A percentile compares a stretch with the other conserved stretches of the same genome.
phyloP scores from a whole-genome alignment of 192 early-diverging fungal species.

The Pilobolus umbonatus region DNA sequence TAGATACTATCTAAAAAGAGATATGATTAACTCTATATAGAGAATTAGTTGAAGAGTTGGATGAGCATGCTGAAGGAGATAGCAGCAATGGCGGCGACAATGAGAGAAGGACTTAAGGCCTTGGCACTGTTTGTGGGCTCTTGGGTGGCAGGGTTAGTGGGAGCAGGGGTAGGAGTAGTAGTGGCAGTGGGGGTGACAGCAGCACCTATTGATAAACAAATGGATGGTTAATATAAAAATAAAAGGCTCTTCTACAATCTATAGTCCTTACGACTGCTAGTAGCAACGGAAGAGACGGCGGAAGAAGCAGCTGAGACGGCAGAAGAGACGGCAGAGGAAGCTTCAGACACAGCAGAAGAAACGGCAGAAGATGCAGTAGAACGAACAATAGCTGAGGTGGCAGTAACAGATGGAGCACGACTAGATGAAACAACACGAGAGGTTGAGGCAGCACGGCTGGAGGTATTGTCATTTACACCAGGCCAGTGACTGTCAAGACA shows the following conservation, averaged over 20 bases:
- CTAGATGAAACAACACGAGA: not conserved
- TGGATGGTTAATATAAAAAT: too few relatives aligned
- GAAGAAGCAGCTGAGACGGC: not conserved
- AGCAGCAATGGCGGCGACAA: not conserved
- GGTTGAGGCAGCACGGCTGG: not conserved
- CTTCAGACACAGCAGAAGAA: not conserved
- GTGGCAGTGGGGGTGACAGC: not conserved
- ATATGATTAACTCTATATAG: too few relatives aligned
- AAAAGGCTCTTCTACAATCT: too few relatives aligned
- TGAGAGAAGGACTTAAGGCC: not conserved
- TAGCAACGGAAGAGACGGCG: not conserved
- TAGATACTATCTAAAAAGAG: not conserved
- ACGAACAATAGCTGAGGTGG: not conserved
- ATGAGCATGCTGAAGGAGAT: not conserved
- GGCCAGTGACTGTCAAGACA: conserved; percentile 11
- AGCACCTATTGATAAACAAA: too few relatives aligned
- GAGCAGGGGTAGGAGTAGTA: too few relatives aligned
- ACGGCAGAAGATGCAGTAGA: not conserved
- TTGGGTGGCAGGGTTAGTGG: too few relatives aligned
- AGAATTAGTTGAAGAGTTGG: too few relatives aligned
- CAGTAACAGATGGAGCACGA: not conserved
- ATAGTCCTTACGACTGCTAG: too few relatives aligned
- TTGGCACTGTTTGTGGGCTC: not conserved
- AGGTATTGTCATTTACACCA: not conserved
- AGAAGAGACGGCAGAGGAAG: not conserved